Evolutionary conservation across 345 rosid genomes (phyloP), one percentile per base, ranked within the genome.

Genomic region (Bruguiera sexangula): DNA sequence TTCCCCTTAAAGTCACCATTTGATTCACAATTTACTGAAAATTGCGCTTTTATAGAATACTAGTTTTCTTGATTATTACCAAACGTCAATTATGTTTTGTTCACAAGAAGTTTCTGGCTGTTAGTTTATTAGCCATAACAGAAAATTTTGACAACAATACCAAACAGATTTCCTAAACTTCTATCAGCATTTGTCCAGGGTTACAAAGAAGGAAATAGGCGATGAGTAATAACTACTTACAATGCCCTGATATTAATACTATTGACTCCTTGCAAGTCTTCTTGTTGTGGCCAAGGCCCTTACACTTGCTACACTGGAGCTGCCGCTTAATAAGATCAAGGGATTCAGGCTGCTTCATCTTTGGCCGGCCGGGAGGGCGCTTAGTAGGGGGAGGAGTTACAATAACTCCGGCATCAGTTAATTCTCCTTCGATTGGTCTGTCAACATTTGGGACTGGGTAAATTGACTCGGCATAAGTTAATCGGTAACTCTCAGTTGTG

Each of bases 251-350:
- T 39, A 69, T 50, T 48, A 54, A 43, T 24, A 66, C 86, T 81
- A 78, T 24, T 26, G 81, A 65, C 67, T 73, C 87, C 85, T 81
- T 88, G 89, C 98, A 93, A 1, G 98, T 93, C 77, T 87, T 88
- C 83, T 91, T 91, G 76, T 94, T 94, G 79, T 94, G 98, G 68
- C 97, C 98, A 57, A 91, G 83, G 34, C 98, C 97, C 83, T 94
- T 94, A 86, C 98, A 94, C 80, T 84, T 87, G 86, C 98, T 94
- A 78, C 98, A 94, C 62, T 94, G 98, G 30, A 94, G 92, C 80
- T 89, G 94, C 64, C 97, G 87, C 73, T 86, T 94, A n/a, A 84
- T 82, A 59, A 89, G 76, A 48, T 88, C 98, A 5, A 82, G 51
- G 10, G 88, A 79, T 68, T 89, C 97, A 10, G 75, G 75, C 48